A percentile compares a stretch with the other conserved stretches of the same genome.
phyloP scores from a whole-genome alignment of 2,329 filamentous ascomycete species.

The Alternaria arbusti region DNA sequence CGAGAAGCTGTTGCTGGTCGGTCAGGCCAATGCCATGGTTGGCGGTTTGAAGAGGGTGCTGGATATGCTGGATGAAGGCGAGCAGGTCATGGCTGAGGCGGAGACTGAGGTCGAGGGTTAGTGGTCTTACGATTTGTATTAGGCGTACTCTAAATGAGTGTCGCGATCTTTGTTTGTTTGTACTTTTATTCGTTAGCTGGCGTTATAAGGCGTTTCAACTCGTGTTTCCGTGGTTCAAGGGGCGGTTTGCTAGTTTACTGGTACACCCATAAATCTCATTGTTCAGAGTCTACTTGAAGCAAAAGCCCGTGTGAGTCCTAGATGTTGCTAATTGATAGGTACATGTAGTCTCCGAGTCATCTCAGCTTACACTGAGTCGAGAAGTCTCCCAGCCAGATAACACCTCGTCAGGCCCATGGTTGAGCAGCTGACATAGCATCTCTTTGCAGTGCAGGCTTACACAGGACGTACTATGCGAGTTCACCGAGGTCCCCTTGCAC shows the following conservation, averaged over 20 bases:
- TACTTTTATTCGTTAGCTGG: neutral
- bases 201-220: neutral
- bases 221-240: neutral
- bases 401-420: neutral
- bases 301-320: neutral
- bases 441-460: neutral
- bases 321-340: neutral
- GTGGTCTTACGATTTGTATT: neutral
- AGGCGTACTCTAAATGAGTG: neutral
- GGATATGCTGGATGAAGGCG: slow-evolving; percentile 89
- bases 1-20: slow-evolving; percentile 91
- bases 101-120: slow-evolving; percentile 15
- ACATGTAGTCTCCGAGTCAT: neutral
- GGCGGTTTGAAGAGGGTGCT: slow-evolving; percentile 83
- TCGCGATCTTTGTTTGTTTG: neutral
- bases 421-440: neutral
- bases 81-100: slow-evolving; percentile 80
- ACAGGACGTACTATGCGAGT: neutral
- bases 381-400: neutral
- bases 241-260: neutral
- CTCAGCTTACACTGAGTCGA: neutral
- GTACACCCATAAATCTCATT: neutral
- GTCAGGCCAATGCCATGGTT: slow-evolving; percentile 84
- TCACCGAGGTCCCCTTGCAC: neutral
- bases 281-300: neutral